phyloP scores from a whole-genome alignment of 176 grass and related monocot species.

The Ensete glaucum region DNA sequence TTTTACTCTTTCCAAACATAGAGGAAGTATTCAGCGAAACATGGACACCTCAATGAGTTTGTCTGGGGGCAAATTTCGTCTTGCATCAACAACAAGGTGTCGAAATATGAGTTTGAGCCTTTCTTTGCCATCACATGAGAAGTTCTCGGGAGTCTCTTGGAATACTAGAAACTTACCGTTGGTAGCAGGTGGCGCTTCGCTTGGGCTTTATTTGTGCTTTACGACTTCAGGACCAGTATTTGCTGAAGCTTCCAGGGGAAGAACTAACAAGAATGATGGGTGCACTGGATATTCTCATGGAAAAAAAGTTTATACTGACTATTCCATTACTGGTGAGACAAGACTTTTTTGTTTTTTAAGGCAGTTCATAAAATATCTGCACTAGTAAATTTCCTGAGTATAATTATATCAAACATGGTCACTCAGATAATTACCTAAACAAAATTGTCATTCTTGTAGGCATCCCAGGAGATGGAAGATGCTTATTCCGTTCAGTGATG shows the following conservation, averaged over 20 bases:
- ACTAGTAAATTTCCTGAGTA: neutral
- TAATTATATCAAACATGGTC: neutral
- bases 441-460: slow-evolving; percentile 36
- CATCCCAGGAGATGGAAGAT: slow-evolving; percentile 88
- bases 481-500: slow-evolving; percentile 70
- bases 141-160: slow-evolving; percentile 37
- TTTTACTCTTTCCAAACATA: slow-evolving; percentile 23
- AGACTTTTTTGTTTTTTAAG: neutral
- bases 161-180: slow-evolving; percentile 39
- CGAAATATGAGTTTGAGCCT: slow-evolving; percentile 46
- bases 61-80: slow-evolving; percentile 44
- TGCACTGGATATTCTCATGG: slow-evolving; percentile 35
- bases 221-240: slow-evolving; percentile 36
- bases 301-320: slow-evolving; percentile 72
- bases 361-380: neutral
- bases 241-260: slow-evolving; percentile 41
- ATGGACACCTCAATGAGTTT: slow-evolving; percentile 49
- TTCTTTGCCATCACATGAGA: slow-evolving; percentile 23
- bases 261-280: slow-evolving; percentile 20
- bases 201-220: slow-evolving; percentile 64
- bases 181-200: slow-evolving; percentile 43
- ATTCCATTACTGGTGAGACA: slow-evolving; percentile 75
- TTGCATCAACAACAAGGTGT: slow-evolving; percentile 38
- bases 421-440: slow-evolving; percentile 5
- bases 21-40: slow-evolving; percentile 21